These are phyloP conservation scores for Megacollybia platyphylla DNA, from an alignment of 1,284 basidiomycete species.

Conservation along the genomic window DNA sequence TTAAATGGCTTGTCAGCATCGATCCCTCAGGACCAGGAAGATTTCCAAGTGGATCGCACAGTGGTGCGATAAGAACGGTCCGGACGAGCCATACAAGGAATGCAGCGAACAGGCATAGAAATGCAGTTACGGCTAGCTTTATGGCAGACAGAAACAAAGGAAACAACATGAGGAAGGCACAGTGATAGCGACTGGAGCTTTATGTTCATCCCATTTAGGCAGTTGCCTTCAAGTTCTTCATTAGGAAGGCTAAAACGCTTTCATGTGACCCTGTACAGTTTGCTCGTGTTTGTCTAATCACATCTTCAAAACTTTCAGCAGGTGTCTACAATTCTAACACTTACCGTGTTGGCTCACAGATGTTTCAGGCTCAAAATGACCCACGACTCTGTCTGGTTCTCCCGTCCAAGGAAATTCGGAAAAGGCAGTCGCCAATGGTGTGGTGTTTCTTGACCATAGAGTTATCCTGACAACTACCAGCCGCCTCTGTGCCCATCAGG, in stretches of 20 bases:
- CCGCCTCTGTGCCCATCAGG: constrained; percentile 92
- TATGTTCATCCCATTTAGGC: no score
- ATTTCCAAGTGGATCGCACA: constrained; percentile 30
- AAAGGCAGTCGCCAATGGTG: constrained; percentile 93
- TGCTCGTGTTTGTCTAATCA: no score
- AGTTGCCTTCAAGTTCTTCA: no score
- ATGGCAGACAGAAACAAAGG: no score
- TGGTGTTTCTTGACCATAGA: constrained; percentile 13
- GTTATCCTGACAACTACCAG: constrained; percentile 22
- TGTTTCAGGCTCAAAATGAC: constrained; percentile 48
- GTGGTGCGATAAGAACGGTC: constrained; percentile 26
- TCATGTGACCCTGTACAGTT: no score
- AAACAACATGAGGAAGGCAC: no score
- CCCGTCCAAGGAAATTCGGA: constrained; percentile 88
- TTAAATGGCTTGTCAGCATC: constrained; percentile 26
- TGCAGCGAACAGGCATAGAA: constrained; percentile 18
- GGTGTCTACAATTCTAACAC: no score
- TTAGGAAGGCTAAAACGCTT: no score
- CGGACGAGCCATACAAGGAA: constrained; percentile 25
- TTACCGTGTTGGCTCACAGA: constrained; percentile 13
- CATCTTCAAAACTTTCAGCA: no score
- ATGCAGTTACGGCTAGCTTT: constrained; percentile 10
- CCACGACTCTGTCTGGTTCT: constrained; percentile 88
- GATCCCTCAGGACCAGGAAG: constrained; percentile 33
- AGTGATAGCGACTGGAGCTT: no score